Evolutionary conservation across 129 eudicot species (phyloP), one percentile per base, ranked within the genome.

Genomic region (Apium graveolens): DNA sequence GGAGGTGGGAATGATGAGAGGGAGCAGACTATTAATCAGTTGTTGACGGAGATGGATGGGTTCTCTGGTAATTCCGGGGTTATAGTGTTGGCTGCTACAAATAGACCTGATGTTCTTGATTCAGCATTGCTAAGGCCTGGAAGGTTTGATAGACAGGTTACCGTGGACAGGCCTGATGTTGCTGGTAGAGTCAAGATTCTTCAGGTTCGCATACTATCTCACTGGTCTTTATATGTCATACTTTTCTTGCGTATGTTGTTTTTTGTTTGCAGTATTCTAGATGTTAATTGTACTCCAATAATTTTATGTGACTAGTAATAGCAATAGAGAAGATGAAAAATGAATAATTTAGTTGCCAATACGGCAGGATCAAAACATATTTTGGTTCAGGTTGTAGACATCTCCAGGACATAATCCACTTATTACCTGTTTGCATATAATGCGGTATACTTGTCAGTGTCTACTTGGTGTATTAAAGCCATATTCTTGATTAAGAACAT

Each of bases 1-100:
- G 98, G 97, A 17, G 98, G 98, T 81, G 98, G 98, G 37, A 94
- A 94, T 84, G 98, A 94, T 84, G 98, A 94, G 84, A 82, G 98
- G 78, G 98, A 94, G 49, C 98, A 94, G 81, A 94, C 98, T 21
- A 91, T 91, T 78, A 94, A 94, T 81, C 98, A 91, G 90, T 83
- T 94, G 80, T 83, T 94, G 96, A 91, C 96, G 11, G 98, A 94
- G 83, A 94, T 94, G 98, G 98, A 94, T 80, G 97, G 98, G n/a
- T 94, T 91, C 74, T 82, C 91, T 12, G 97, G 97, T 45, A 91
- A 94, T 43, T 88, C 97, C 0, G 96, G 97, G 78, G 97, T 94
- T 73, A 89, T 94, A 12, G 98, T 91, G 49, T 80, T 94, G 87
- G 98, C 98, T 21, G 98, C 98, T 1, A 94, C 97, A n/a, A 94